Evolutionary conservation across 345 rosid species (phyloP).

Genomic region (Firmiana major): DNA sequence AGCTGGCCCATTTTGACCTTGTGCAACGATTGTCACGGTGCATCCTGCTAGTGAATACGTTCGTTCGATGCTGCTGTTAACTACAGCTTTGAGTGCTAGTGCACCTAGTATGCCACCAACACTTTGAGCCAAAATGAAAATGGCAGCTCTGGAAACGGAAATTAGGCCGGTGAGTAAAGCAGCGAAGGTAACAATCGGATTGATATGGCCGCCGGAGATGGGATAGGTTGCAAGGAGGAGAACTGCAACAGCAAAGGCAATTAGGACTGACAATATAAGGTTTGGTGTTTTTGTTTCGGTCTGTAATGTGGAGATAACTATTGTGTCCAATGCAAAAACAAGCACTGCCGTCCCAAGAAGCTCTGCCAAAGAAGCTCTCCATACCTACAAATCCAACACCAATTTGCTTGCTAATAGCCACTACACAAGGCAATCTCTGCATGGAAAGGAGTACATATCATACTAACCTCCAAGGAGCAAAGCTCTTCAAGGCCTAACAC

Average conservation of each 20-base stretch:
- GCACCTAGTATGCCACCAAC: conserved; percentile 35
- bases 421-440: too few relatives aligned
- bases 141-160: conserved; percentile 28
- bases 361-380: conserved; percentile 47
- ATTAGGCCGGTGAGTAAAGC: conserved; percentile 40
- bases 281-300: conserved; percentile 22
- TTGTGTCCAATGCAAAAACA: conserved; percentile 35
- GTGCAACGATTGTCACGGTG: conserved; percentile 23
- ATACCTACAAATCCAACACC: conserved; percentile 35
- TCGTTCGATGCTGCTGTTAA: conserved; percentile 19
- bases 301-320: conserved; percentile 32
- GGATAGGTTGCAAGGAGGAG: conserved; percentile 43
- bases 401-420: neutral
- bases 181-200: conserved; percentile 36
- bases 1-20: conserved; percentile 15
- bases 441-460: neutral
- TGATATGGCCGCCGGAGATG: conserved; percentile 47
- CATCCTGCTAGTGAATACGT: conserved; percentile 46
- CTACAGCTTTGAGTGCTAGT: conserved; percentile 26
- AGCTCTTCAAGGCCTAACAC: conserved; percentile 10
- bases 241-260: conserved; percentile 29
- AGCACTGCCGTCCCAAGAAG: conserved; percentile 45
- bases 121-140: conserved; percentile 44
- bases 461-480: conserved; percentile 11
- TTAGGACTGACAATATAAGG: conserved; percentile 34